Conservation (phyloP, 1,284 basidiomycete genomes). For the Schizophyllum amplum region DNA sequence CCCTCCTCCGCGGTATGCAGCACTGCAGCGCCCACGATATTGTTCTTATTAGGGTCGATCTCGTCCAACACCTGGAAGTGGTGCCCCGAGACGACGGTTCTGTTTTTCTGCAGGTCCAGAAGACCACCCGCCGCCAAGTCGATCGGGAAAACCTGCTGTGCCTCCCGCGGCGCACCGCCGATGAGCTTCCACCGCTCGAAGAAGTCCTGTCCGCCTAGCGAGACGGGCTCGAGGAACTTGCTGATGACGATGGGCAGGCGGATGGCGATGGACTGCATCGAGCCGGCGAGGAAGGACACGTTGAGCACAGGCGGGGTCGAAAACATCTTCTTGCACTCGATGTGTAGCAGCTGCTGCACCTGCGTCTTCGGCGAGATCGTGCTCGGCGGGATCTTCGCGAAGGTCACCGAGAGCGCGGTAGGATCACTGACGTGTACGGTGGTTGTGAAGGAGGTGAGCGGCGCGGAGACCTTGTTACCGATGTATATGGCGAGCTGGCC, state of each 20-base stretch:
- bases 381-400: constrained; percentile 84
- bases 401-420: constrained; percentile 69
- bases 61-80: constrained; percentile 71
- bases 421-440: constrained; percentile 65
- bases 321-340: constrained; percentile 92
- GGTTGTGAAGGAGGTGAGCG: constrained; percentile 86
- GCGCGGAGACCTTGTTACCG: constrained; percentile 88
- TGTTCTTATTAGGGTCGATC: constrained; percentile 81
- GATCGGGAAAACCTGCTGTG: constrained; percentile 84
- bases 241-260: constrained; percentile 82
- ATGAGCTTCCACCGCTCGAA: constrained; percentile 99
- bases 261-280: constrained; percentile 80
- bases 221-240: constrained; percentile 93
- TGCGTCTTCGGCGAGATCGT: constrained; percentile 80
- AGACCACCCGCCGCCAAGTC: constrained; percentile 58
- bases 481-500: constrained; percentile 92
- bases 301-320: constrained; percentile 73
- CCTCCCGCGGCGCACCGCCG: constrained; percentile 88
- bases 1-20: constrained; percentile 82
- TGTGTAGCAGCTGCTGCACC: constrained; percentile 85
- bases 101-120: constrained; percentile 68
- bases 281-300: constrained; percentile 88
- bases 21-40: constrained; percentile 89
- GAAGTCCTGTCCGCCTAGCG: constrained; percentile 78
- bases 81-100: constrained; percentile 71